These are phyloP conservation scores for Vanderwaltozyma tropicalis DNA, from an alignment of 805 yeast genomes.

Conservation along the genomic window DNA sequence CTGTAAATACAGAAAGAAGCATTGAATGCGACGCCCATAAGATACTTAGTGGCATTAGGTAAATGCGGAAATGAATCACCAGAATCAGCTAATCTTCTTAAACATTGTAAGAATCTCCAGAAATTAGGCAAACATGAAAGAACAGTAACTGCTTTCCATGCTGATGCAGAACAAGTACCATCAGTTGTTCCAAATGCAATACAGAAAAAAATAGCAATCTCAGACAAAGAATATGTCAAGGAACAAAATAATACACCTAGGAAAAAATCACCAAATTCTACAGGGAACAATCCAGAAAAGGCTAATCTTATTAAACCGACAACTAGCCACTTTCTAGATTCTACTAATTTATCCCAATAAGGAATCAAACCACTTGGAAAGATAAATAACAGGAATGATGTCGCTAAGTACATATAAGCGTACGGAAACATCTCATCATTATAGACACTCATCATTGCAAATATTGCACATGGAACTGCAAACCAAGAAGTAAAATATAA, in stretches of 20 bases:
- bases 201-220: constrained; percentile 77
- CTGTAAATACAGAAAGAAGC: constrained; percentile 69
- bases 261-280: constrained; percentile 89
- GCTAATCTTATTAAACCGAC: constrained; percentile 61
- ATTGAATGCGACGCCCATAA: constrained; percentile 55
- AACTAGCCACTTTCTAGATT: constrained; percentile 68
- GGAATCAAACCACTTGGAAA: constrained; percentile 18
- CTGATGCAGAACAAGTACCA: constrained; percentile 59
- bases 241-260: constrained; percentile 86
- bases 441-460: constrained; percentile 67
- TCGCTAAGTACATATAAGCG: constrained; percentile 35
- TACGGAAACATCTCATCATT: constrained; percentile 70
- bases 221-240: constrained; percentile 78
- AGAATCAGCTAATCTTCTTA: constrained; percentile 84
- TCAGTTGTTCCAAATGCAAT: constrained; percentile 38
- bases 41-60: constrained; percentile 76
- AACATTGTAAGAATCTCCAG: constrained; percentile 85
- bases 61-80: constrained; percentile 95
- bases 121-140: constrained; percentile 74
- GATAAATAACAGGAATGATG: constrained; percentile 9
- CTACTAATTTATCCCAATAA: constrained; percentile 29
- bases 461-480: constrained; percentile 46
- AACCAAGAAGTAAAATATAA: constrained; percentile 52
- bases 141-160: constrained; percentile 71
- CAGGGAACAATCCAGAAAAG: constrained; percentile 82